These are phyloP conservation scores for Tripterygium wilfordii DNA, from an alignment of 177 flowering plant genomes.

Conservation along the genomic window DNA sequence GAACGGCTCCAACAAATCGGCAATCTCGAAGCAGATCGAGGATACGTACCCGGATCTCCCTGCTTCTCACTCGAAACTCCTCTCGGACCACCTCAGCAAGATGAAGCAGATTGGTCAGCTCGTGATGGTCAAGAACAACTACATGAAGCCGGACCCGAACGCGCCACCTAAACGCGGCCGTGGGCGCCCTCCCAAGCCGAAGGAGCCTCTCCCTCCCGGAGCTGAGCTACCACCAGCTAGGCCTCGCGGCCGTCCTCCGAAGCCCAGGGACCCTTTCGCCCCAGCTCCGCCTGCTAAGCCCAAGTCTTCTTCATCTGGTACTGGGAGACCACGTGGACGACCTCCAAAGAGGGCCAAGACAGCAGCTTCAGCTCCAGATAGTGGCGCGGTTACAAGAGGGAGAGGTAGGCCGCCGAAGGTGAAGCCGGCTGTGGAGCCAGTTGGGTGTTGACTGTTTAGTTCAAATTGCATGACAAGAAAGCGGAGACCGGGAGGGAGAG, in stretches of 20 bases:
- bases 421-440: constrained; percentile 40
- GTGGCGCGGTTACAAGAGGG: constrained; percentile 28
- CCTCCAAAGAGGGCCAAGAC: constrained; percentile 25
- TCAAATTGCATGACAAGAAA: too few species aligned
- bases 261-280: constrained; percentile 35
- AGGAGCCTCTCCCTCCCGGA: constrained; percentile 27
- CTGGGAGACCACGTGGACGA: constrained; percentile 33
- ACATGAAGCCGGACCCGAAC: constrained; percentile 55
- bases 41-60: constrained; percentile 49
- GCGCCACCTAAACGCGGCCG: constrained; percentile 71
- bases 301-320: constrained; percentile 9
- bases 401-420: constrained; percentile 77
- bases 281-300: constrained; percentile 17
- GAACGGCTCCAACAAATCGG: constrained; percentile 54
- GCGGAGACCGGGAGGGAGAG: background rate
- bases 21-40: constrained; percentile 64
- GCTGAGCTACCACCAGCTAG: constrained; percentile 33
- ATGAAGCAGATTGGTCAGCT: constrained; percentile 63
- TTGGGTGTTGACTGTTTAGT: constrained; percentile 18
- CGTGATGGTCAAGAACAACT: constrained; percentile 52
- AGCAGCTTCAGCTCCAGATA: constrained; percentile 4
- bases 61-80: constrained; percentile 41
- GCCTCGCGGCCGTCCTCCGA: constrained; percentile 69
- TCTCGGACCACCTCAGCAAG: constrained; percentile 48
- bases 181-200: constrained; percentile 83